Percentiles rank a stretch among this genome's conserved stretches.
Evolutionary conservation across 805 yeast genomes (phyloP).

Genomic region (Metahyphopichia silvanorum): DNA sequence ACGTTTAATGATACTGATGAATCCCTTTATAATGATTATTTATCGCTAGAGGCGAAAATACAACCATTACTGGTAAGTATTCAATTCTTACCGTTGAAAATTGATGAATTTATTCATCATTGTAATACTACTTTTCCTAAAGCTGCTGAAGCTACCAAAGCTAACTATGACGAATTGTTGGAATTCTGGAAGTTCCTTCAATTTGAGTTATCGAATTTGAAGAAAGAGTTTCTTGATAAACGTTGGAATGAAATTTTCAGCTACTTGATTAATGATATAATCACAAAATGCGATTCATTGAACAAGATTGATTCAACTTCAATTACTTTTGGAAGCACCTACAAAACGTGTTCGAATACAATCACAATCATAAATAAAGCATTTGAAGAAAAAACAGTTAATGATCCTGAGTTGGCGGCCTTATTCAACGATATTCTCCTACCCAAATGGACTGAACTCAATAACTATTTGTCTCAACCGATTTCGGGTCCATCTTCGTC

Average conservation of each 20-base stretch:
- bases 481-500: no score
- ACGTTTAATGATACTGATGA: conserved; percentile 28
- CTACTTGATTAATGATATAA: conserved; percentile 42
- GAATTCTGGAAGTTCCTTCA: conserved; percentile 41
- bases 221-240: conserved; percentile 45
- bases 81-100: conserved; percentile 49
- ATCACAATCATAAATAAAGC: conserved; percentile 32
- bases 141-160: conserved; percentile 25
- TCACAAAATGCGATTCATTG: conserved; percentile 18
- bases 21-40: conserved; percentile 38
- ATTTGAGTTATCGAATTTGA: conserved; percentile 38
- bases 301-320: conserved; percentile 15
- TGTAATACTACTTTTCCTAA: conserved; percentile 20
- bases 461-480: conserved; percentile 10
- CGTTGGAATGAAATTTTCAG: conserved; percentile 57
- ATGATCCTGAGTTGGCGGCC: conserved; percentile 20
- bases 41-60: conserved; percentile 37
- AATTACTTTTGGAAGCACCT: conserved; percentile 26
- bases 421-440: conserved; percentile 21
- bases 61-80: conserved; percentile 53
- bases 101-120: conserved; percentile 37
- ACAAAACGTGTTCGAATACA: conserved; percentile 39
- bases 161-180: conserved; percentile 37
- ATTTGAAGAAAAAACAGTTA: conserved; percentile 34
- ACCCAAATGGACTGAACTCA: conserved; percentile 24